These are phyloP conservation scores for Diaporthe velutina DNA, from an alignment of 2,329 filamentous ascomycete genomes.

Conservation along the genomic window DNA sequence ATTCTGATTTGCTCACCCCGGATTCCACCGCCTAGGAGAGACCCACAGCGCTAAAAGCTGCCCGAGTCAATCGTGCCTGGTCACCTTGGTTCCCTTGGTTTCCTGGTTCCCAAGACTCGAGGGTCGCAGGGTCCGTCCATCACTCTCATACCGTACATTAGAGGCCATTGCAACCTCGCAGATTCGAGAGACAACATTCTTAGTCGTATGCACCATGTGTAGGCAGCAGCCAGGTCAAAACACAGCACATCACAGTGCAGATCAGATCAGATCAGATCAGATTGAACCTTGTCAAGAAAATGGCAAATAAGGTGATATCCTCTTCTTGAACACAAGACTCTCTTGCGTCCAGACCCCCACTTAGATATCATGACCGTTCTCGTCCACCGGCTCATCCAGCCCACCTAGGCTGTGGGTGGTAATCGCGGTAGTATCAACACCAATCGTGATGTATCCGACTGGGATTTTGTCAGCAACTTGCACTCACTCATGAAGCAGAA, in stretches of 20 bases:
- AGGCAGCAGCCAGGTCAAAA: not conserved
- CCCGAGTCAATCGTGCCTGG: conserved; percentile 20
- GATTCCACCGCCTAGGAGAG: conserved; percentile 6
- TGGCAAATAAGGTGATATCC: not conserved
- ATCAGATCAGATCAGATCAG: not conserved
- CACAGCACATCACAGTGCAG: not conserved
- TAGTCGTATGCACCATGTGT: not conserved
- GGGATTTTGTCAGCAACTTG: not conserved
- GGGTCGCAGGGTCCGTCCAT: no score
- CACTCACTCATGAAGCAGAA: no score
- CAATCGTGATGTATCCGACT: conserved; percentile 19
- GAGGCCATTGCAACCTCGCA: not conserved
- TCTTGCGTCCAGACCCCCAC: not conserved
- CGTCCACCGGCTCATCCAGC: not conserved
- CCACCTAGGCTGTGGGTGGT: conserved; percentile 10
- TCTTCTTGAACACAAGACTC: not conserved
- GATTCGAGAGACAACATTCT: not conserved
- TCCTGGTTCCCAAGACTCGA: not conserved
- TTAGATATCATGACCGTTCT: conserved; percentile 9
- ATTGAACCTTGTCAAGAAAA: not conserved
- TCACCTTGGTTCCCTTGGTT: not conserved
- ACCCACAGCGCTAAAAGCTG: conserved; percentile 5
- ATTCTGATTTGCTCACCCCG: conserved; percentile 32
- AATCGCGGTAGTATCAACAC: conserved; percentile 8
- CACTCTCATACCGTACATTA: not conserved